These are phyloP conservation scores for Cyclanthera cordifolia DNA, from an alignment of 306 rosid genomes.

Conservation along the genomic window DNA sequence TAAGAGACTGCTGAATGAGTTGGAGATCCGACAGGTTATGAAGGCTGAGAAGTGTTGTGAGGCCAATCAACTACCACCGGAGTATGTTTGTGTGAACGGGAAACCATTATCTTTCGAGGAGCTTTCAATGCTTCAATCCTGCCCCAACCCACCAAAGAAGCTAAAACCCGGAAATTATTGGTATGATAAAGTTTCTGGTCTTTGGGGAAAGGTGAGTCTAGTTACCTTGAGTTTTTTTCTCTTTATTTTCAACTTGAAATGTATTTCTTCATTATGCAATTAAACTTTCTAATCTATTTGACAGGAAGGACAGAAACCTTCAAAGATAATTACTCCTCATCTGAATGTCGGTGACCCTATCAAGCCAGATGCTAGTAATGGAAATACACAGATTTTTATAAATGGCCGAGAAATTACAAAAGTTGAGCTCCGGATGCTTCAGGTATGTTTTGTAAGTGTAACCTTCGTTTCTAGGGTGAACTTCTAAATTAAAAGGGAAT, in stretches of 20 bases:
- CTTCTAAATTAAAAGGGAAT: constrained; percentile 4
- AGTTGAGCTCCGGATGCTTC: constrained; percentile 94
- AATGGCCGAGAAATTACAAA: constrained; percentile 92
- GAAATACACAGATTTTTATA: constrained; percentile 83
- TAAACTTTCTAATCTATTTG: constrained; percentile 12
- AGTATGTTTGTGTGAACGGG: constrained; percentile 71
- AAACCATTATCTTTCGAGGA: constrained; percentile 68
- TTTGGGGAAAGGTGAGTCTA: constrained; percentile 95
- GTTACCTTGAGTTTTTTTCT: constrained; percentile 3
- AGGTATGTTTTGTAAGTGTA: constrained; percentile 39
- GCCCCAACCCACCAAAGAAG: constrained; percentile 80
- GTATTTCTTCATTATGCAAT: constrained; percentile 12
- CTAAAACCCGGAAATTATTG: constrained; percentile 91
- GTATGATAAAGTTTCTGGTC: constrained; percentile 98
- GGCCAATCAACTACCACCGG: constrained; percentile 82
- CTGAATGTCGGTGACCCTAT: constrained; percentile 82
- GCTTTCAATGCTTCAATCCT: constrained; percentile 45
- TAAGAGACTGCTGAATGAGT: constrained; percentile 65
- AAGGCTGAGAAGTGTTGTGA: constrained; percentile 76
- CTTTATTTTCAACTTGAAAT: neutral
- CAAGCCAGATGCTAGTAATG: constrained; percentile 71
- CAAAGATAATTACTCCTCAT: constrained; percentile 70
- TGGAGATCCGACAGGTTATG: constrained; percentile 82
- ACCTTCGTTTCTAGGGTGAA: constrained; percentile 7
- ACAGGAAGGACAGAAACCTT: constrained; percentile 97